Base-by-base conservation (phyloP, 139 green algal genomes). In the Closterium sp. region DNA sequence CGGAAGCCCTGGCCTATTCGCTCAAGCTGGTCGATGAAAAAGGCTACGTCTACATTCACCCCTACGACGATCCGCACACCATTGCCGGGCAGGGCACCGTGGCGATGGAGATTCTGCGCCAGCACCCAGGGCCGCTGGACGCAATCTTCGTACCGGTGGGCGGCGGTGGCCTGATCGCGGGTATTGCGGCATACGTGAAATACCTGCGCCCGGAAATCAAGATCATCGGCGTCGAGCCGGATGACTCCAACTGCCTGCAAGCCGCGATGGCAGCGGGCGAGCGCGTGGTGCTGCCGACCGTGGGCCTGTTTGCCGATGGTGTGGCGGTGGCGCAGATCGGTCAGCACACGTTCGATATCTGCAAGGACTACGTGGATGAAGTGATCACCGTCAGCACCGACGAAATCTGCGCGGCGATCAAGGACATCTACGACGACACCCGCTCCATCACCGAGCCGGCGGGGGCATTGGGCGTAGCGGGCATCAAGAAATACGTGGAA, bases 21-120 rank as follows among this genome's bases (percentile, higher is more conserved):
- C n/a, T n/a, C n/a, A n/a, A n/a, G n/a, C n/a, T n/a, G n/a, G n/a
- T n/a, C n/a, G n/a, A n/a, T n/a, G n/a, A n/a, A n/a, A n/a, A n/a
- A n/a, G n/a, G n/a, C n/a, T n/a, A n/a, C n/a, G n/a, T n/a, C 33
- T 99, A 98, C 89, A 94, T 99, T 2, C 92, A 96, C 3, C 97
- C 97, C 5, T 99, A 98, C 87, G 97, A 99, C 88, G 97, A 99
- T 93, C 97, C 97, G 2, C 96, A 95, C 94, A 97, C 97, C 86
- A 98, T 98, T 64, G 97, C 97, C 3, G 97, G 97, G 0, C 97
- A 99, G 94, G 97, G 97, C 89, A 99, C 97, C 89, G 96, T 98
- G 16, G 97, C 96, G 0, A 94, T 97, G 32, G 97, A 99, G 94
- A 98, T 99, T 84, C 91, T 98, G 94, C 91, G 96, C 0, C 94